Evolutionary conservation across 768 basidiomycete genomes (phyloP).

Genomic region (Boletellus ananiceps): DNA sequence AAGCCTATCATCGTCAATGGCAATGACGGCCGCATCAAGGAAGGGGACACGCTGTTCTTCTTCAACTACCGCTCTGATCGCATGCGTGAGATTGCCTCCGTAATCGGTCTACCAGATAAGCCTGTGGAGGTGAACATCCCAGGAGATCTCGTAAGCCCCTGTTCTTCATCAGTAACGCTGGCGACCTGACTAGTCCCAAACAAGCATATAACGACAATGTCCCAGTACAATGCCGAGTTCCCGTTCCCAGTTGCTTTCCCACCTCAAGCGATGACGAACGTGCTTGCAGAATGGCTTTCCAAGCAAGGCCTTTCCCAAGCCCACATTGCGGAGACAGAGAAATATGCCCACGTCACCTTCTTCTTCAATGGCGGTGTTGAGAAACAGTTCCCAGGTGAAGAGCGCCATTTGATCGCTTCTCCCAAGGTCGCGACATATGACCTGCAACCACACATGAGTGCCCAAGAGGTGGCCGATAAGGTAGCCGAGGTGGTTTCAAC

Average conservation of each 20-base stretch:
- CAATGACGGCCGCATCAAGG: conserved; percentile 74
- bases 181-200: neutral
- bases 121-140: conserved; percentile 82
- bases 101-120: conserved; percentile 79
- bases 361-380: conserved; percentile 98
- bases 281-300: conserved; percentile 87
- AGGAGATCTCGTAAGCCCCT: conserved; percentile 60
- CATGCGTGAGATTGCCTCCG: conserved; percentile 84
- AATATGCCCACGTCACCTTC: conserved; percentile 96
- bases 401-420: conserved; percentile 83
- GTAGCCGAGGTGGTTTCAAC: conserved; percentile 80
- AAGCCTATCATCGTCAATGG: conserved; percentile 90
- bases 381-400: conserved; percentile 82
- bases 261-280: conserved; percentile 91
- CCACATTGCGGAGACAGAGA: conserved; percentile 96
- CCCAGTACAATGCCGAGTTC: conserved; percentile 87
- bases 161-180: neutral
- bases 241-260: conserved; percentile 89
- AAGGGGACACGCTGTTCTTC: conserved; percentile 86
- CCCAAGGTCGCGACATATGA: conserved; percentile 96
- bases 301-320: conserved; percentile 79
- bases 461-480: conserved; percentile 82
- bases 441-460: conserved; percentile 86
- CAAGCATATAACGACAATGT: conserved; percentile 90
- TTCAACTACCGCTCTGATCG: conserved; percentile 98